These are phyloP conservation scores for Herpetospermum pedunculosum DNA, from an alignment of 306 rosid species.

Conservation along the genomic window DNA sequence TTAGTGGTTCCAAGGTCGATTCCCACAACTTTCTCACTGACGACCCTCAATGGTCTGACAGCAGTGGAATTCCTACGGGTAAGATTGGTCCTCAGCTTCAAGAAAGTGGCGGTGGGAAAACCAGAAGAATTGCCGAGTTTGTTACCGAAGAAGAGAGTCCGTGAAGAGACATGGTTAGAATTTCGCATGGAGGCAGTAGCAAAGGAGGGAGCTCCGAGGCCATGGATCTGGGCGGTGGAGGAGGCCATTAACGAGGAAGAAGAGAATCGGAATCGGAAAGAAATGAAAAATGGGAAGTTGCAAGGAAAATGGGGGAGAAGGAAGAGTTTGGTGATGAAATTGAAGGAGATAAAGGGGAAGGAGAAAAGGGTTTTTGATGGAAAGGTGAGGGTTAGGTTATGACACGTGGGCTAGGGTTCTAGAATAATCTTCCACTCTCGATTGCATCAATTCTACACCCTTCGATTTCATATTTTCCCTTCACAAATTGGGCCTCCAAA, in stretches of 20 bases:
- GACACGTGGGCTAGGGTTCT: conserved; percentile 19
- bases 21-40: conserved; percentile 71
- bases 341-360: background rate
- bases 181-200: conserved; percentile 17
- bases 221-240: conserved; percentile 61
- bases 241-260: conserved; percentile 33
- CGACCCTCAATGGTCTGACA: conserved; percentile 39
- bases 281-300: background rate
- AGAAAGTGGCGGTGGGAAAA: conserved; percentile 21
- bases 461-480: background rate
- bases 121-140: conserved; percentile 17
- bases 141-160: conserved; percentile 45
- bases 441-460: background rate
- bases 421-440: background rate
- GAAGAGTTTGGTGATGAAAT: background rate
- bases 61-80: conserved; percentile 15
- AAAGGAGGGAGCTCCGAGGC: conserved; percentile 42
- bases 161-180: conserved; percentile 17
- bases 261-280: background rate
- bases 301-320: background rate
- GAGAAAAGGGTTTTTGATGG: conserved; percentile 3
- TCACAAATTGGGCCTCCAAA: background rate
- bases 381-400: conserved; percentile 8
- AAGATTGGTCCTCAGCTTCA: conserved; percentile 17
- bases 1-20: conserved; percentile 79